phyloP scores from a whole-genome alignment of 2,329 filamentous ascomycete genomes.

The Trichoderma gracile region DNA sequence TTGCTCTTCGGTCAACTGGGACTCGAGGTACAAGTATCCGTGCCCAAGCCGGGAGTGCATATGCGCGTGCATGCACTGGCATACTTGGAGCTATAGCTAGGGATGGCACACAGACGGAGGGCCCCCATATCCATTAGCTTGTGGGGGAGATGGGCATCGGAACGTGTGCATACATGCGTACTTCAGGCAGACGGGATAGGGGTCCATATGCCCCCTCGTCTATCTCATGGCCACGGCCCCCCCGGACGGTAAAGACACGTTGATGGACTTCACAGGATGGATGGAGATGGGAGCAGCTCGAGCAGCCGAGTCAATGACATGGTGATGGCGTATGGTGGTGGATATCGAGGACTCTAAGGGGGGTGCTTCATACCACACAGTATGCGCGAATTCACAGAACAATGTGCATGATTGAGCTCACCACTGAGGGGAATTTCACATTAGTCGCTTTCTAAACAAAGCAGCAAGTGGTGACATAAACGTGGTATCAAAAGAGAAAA shows the following conservation, averaged over 20 bases:
- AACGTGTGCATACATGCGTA: not conserved
- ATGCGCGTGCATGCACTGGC: not conserved
- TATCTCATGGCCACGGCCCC: not conserved
- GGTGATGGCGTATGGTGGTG: too few relatives aligned
- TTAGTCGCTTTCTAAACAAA: not conserved
- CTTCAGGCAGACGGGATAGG: not conserved
- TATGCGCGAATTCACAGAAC: not conserved
- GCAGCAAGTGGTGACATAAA: not conserved
- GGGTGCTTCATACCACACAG: not conserved
- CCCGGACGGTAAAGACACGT: not conserved
- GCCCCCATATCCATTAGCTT: not conserved
- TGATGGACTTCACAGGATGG: constrained; percentile 6
- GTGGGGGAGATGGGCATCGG: not conserved
- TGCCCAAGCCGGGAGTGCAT: constrained; percentile 9
- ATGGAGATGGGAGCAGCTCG: not conserved
- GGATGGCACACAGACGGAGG: too few relatives aligned
- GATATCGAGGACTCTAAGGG: too few relatives aligned
- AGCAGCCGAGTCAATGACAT: not conserved
- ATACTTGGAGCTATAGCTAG: not conserved
- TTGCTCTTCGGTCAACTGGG: not conserved
- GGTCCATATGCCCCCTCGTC: not conserved
- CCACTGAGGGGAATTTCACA: not conserved
- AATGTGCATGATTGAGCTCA: not conserved
- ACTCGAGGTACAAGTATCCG: not conserved
- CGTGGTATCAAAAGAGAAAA: not conserved